Percentiles rank a stretch among this genome's conserved stretches.
Evolutionary conservation across 495 filamentous ascomycete genomes (phyloP).

Genomic region (Xylaria palmicola): DNA sequence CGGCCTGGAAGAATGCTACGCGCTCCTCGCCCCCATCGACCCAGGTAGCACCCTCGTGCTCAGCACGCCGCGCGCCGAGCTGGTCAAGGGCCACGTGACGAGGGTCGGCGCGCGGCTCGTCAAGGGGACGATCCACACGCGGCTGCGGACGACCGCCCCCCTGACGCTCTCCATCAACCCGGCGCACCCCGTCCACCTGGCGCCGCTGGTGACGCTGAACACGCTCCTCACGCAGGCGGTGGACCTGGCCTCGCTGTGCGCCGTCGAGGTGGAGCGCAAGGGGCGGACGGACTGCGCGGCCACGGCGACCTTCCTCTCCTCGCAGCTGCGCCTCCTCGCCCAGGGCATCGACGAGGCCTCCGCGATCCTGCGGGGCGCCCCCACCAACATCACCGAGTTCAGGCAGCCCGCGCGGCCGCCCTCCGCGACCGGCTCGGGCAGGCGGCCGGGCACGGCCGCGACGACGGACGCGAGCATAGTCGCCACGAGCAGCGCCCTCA

Average conservation of each 20-base stretch:
- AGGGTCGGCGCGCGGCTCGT: constrained; percentile 73
- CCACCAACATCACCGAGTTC: constrained; percentile 29
- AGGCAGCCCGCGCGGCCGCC: neutral
- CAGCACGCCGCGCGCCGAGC: constrained; percentile 82
- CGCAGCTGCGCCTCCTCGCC: constrained; percentile 74
- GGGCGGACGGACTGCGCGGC: constrained; percentile 41
- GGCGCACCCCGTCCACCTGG: constrained; percentile 60
- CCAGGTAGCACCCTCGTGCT: constrained; percentile 83
- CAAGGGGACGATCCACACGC: constrained; percentile 59
- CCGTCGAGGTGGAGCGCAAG: constrained; percentile 51
- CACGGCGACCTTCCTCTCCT: constrained; percentile 70
- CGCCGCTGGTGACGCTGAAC: constrained; percentile 67
- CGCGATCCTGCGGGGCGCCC: constrained; percentile 55
- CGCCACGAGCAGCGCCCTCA: constrained; percentile 5
- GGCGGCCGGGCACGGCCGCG: constrained; percentile 3
- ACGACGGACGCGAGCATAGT: constrained; percentile 4
- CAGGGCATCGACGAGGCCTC: constrained; percentile 73
- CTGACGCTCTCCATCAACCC: constrained; percentile 49
- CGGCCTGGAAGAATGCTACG: constrained; percentile 85
- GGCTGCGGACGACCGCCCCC: constrained; percentile 50
- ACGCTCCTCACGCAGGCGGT: constrained; percentile 74
- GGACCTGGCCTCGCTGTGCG: constrained; percentile 74
- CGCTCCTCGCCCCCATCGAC: constrained; percentile 76
- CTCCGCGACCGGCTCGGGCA: constrained; percentile 28
- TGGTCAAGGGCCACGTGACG: constrained; percentile 87